These are phyloP conservation scores for Recurvomyces mirabilis DNA, from an alignment of 495 filamentous ascomycete genomes.

Conservation along the genomic window DNA sequence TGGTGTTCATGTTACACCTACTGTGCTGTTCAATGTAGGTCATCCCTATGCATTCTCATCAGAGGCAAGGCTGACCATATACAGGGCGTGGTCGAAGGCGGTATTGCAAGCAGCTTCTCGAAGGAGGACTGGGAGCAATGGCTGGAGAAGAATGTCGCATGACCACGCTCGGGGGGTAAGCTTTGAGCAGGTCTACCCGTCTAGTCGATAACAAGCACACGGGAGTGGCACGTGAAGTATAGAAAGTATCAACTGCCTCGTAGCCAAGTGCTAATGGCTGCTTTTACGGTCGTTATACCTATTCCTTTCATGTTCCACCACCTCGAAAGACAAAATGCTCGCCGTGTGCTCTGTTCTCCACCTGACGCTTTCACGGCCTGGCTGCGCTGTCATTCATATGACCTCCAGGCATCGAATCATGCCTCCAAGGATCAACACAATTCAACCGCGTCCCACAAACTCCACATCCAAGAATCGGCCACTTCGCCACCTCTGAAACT, in stretches of 20 bases:
- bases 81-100: constrained; percentile 62
- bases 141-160: constrained; percentile 65
- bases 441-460: background rate
- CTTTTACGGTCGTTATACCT: too few species aligned
- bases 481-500: background rate
- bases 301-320: too few species aligned
- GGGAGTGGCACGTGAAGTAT: too few species aligned
- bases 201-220: background rate
- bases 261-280: too few species aligned
- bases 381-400: background rate
- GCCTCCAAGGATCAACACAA: background rate
- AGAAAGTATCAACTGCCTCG: too few species aligned
- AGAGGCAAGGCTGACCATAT: background rate
- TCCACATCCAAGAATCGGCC: background rate
- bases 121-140: constrained; percentile 75
- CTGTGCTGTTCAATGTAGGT: constrained; percentile 67
- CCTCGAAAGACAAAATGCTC: too few species aligned
- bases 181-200: background rate
- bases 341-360: too few species aligned
- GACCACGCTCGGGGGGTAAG: constrained; percentile 17
- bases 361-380: background rate
- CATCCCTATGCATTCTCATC: background rate
- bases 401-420: background rate
- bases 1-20: constrained; percentile 82
- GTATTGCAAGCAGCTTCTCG: constrained; percentile 67